phyloP scores from a whole-genome alignment of 371 early-diverging fungal genomes.

The Neoconidiobolus thromboides region DNA sequence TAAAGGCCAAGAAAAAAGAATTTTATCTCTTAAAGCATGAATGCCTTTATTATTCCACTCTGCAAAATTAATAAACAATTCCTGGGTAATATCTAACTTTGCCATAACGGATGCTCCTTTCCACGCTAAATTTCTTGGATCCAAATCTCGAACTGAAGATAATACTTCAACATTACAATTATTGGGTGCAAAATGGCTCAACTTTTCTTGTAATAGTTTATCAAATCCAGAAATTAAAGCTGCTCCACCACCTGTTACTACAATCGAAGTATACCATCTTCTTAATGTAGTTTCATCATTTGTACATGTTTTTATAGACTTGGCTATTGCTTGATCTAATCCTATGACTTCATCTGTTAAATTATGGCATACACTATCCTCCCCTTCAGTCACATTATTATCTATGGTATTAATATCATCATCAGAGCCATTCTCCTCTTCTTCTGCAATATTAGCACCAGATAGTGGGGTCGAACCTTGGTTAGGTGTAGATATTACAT shows the following conservation, averaged over 20 bases:
- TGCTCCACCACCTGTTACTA: slow-evolving; percentile 75
- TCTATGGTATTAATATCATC: background rate
- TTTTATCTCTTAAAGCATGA: slow-evolving; percentile 40
- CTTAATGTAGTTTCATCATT: slow-evolving; percentile 45
- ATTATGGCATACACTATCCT: background rate
- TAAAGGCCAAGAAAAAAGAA: slow-evolving; percentile 34
- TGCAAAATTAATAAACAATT: slow-evolving; percentile 51
- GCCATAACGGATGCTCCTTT: slow-evolving; percentile 72
- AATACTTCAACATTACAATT: slow-evolving; percentile 53
- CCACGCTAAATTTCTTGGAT: slow-evolving; percentile 72
- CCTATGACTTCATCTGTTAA: background rate
- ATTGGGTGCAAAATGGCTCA: slow-evolving; percentile 11
- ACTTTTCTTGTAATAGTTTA: background rate
- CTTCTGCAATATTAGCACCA: background rate
- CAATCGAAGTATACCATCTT: slow-evolving; percentile 49
- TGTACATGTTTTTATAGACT: slow-evolving; percentile 44
- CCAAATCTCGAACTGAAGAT: slow-evolving; percentile 67
- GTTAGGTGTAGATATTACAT: background rate
- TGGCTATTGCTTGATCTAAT: slow-evolving; percentile 64
- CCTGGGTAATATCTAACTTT: slow-evolving; percentile 53
- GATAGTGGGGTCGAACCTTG: background rate
- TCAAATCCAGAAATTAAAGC: slow-evolving; percentile 1
- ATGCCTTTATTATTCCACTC: slow-evolving; percentile 63
- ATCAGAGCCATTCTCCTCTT: background rate
- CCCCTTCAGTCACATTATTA: background rate